Percentiles rank a stretch among this genome's conserved stretches.
Conservation (phyloP, 148 eudicot species). For the Rhododendron mucronatum region DNA sequence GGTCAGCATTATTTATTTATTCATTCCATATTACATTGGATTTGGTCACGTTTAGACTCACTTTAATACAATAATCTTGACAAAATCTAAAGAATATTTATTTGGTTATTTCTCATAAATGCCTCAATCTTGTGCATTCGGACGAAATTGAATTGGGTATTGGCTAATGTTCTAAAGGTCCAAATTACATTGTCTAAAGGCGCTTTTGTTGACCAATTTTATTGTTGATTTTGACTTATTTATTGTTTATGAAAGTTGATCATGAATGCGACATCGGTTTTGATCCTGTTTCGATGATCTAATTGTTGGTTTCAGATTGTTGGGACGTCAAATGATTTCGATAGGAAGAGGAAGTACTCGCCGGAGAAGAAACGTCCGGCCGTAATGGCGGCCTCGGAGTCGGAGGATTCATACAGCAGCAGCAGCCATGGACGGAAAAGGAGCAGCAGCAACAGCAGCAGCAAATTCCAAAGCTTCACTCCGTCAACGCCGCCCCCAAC, state of each 20-base stretch:
- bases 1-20: neutral
- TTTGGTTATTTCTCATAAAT: neutral
- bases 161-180: neutral
- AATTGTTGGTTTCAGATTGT: constrained; percentile 42
- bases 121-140: neutral
- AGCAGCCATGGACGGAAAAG: constrained; percentile 32
- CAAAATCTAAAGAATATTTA: neutral
- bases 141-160: neutral
- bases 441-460: constrained; percentile 13
- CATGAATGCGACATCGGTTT: neutral
- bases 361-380: constrained; percentile 13
- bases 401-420: constrained; percentile 61
- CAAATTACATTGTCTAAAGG: neutral
- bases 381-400: constrained; percentile 29
- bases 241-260: neutral
- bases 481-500: constrained; percentile 83
- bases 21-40: neutral
- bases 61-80: neutral
- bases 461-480: constrained; percentile 42
- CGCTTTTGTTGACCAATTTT: neutral
- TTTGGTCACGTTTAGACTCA: neutral
- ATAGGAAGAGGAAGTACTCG: constrained; percentile 30
- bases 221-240: neutral
- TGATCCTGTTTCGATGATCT: neutral
- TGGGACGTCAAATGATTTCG: constrained; percentile 66